Conservation (phyloP, 2,329 filamentous ascomycete species). For the Pseudogymnoascus sp. region DNA sequence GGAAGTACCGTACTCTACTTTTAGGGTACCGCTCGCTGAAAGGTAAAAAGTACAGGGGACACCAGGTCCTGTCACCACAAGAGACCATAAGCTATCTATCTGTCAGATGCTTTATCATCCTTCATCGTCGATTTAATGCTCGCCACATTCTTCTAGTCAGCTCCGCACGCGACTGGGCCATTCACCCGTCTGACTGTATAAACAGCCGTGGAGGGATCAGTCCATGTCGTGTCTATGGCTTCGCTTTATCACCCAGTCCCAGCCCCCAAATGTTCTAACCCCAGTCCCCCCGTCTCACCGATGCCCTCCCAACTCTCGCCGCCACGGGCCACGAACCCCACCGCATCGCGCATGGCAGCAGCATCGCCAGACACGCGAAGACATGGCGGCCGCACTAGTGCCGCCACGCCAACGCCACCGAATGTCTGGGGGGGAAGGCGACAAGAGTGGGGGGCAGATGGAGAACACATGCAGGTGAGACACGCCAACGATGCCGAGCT, state of each 20-base stretch:
- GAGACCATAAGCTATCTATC: background rate
- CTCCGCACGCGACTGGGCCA: background rate
- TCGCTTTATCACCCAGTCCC: background rate
- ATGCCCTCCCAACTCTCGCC: background rate
- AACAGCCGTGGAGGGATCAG: background rate
- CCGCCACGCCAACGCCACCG: background rate
- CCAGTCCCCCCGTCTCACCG: background rate
- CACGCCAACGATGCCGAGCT: background rate
- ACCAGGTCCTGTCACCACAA: background rate
- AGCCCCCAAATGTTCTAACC: no score
- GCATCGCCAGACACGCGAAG: background rate
- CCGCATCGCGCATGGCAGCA: background rate
- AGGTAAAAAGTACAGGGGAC: background rate
- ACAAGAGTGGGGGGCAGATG: background rate
- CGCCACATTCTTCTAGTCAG: background rate
- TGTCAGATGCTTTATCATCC: background rate
- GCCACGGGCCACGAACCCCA: background rate
- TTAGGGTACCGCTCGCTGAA: background rate
- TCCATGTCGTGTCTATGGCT: background rate
- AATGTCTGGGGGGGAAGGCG: background rate
- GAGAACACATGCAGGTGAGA: background rate
- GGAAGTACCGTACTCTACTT: background rate
- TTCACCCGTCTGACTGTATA: background rate
- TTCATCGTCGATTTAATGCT: background rate
- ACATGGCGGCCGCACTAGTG: background rate